Base-by-base conservation (phyloP, 2,329 filamentous ascomycete species). In the Thelonectria discophora region DNA sequence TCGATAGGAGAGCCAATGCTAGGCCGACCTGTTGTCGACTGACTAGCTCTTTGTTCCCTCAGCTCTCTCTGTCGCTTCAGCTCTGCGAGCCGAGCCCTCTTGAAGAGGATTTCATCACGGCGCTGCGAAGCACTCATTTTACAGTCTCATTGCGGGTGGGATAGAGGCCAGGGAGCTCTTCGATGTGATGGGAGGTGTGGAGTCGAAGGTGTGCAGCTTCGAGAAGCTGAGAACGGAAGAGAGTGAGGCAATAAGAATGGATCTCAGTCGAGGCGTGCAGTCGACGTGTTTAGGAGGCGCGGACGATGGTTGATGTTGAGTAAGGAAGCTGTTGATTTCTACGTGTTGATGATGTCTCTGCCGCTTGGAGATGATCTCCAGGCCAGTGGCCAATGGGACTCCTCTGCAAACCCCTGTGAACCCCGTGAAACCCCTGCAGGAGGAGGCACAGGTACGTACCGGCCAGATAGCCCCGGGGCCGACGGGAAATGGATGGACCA, bases 81-180 rank as follows among this genome's bases (percentile, higher is more conserved):
- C 84, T 98, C 95, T 51, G 92, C 94, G 72, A 99, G 92, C 84
- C 95, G 97, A 65, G 94, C 94, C 83, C 92, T 94, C 82, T 99
- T 99, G 70, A 93, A 94, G 72, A 95, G 83, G 70, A 99, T 97
- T 83, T 99, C 95, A 83, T 97, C 93, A 82, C 93, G 91, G 72
- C 94, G 90, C 84, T 94, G 88, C 84, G 90, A 90, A 69, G 73
- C 80, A 77, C 64, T 74, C 65, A 74, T 70, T 75, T 72, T 71
- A 74, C 72, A 77, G 73, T 78, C 81, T 80, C 84, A 85, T 86
- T 60, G 76, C 81, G 78, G 75, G 78, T 77, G 72, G 64, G 61
- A 60, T 61, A 62, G 60, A 64, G 60, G 49, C 56, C 46, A 65
- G 57, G 59, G 58, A 72, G 65, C 67, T 72, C 60, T 66, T 60